Base-by-base conservation (phyloP, 208 protist genomes). In the Acanthamoeba triangularis region DNA sequence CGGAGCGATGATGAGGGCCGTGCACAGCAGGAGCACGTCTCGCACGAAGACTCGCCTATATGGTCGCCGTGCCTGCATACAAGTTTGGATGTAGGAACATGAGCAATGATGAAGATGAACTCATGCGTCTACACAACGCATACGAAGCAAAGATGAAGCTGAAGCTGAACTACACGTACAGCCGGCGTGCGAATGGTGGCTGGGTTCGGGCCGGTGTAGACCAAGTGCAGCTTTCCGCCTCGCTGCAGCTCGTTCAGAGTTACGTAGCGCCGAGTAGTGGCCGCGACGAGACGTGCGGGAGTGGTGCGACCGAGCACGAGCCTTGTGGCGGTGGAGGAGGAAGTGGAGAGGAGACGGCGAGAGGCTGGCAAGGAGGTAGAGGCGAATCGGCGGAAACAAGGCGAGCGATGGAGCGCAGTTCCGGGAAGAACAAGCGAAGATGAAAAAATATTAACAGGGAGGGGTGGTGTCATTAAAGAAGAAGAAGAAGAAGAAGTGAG, bases 171-270 rank as follows among this genome's bases (percentile, higher is more conserved):
- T 37, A 8, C 4, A 30, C 67, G 67, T 41, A 74, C 67, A 3
- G 30, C 11, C 35, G 67, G 30, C 7, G 16, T 28, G 67, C 30
- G 28, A 41, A 74, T 41, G 67, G 67, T 74, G 8, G 28, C 6
- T 37, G 67, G 67, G 33, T 30, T 14, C 11, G 78, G 78, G 33
- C 78, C 78, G 14, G 41, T 61, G 78, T 87, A 87, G 49, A 87
- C 49, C 49, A 87, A 10, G 44, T 61, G 78, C 41, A 87, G 78
- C 41, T 54, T 14, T 7, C 78, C 78, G 47, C 78, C 78, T 41
- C 33, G 78, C 30, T 37, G 41, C 47, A 87, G 49, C 47, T 87
- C 78, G n/a, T 87, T 87, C n/a, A 87, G 78, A 0, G 78, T 87
- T 8, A 87, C 78, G 78, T 87, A 87, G 25, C 13, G 49, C n/a